Percentiles rank a stretch among this genome's conserved stretches.
phyloP scores from a whole-genome alignment of 129 eudicot genomes.

The Chrysanthemum seticuspe region DNA sequence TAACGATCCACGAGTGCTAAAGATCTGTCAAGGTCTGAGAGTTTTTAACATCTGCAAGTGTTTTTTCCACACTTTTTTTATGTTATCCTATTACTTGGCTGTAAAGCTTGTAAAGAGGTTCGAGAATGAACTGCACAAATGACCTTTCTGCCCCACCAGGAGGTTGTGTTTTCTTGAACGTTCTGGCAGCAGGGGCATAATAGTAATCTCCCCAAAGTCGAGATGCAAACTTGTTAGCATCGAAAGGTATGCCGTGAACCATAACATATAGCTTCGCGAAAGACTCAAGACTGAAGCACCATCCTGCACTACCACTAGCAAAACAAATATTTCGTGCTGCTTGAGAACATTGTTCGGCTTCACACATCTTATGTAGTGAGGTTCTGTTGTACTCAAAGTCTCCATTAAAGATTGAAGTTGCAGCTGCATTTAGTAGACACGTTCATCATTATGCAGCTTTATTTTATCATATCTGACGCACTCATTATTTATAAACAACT shows the following conservation, averaged over 20 bases:
- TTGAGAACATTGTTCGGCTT: conserved; percentile 89
- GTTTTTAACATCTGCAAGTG: too few species aligned
- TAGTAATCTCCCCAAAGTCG: conserved; percentile 95
- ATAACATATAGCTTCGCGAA: conserved; percentile 90
- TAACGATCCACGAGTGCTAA: too few species aligned
- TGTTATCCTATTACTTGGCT: conserved; percentile 99
- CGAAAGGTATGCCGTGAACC: conserved; percentile 84
- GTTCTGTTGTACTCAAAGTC: conserved; percentile 88
- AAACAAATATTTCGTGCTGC: conserved; percentile 84
- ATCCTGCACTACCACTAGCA: conserved; percentile 96
- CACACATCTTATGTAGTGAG: conserved; percentile 99
- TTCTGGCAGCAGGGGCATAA: conserved; percentile 67
- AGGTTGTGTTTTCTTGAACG: conserved; percentile 71
- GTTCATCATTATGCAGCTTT: not conserved
- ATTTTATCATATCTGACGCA: too few species aligned
- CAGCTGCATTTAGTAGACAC: conserved; percentile 58
- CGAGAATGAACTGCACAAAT: conserved; percentile 89
- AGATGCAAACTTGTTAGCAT: conserved; percentile 78
- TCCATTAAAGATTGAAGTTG: conserved; percentile 99
- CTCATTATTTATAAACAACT: too few species aligned
- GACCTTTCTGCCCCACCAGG: conserved; percentile 82
- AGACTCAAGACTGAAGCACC: conserved; percentile 93
- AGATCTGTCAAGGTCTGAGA: too few species aligned
- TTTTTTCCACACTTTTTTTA: conserved; percentile 87
- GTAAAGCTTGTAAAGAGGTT: conserved; percentile 90